Base-by-base conservation (phyloP, 2,329 filamentous ascomycete genomes). In the Colletotrichum abscissum region DNA sequence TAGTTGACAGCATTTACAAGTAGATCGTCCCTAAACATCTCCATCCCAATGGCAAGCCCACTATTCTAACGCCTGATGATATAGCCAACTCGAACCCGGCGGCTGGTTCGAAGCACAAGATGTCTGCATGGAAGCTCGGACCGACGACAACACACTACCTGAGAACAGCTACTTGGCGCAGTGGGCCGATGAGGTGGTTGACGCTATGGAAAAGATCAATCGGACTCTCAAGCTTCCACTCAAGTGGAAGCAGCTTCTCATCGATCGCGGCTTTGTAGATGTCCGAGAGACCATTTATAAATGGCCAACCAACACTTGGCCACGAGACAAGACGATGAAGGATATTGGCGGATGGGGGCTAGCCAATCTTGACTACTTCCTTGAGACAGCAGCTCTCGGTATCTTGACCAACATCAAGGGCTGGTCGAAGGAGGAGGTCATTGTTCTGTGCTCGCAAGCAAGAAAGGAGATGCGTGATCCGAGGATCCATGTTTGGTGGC, bases 251-350 rank as follows among this genome's bases (percentile, higher is more conserved):
- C 58, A 64, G 33, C 59, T 74, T 4, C 74, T 83, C 63, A 46
- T 73, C 6, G 80, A 77, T 2, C 80, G 80, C 9, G 83, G 83
- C 2, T 84, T 82, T 70, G 77, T 78, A 8, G 79, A 84, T 67
- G 76, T 84, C 28, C 74, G 77, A 4, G 78, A 79, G 64, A 75
- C 76, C 7, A 75, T 77, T 8, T 77, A 78, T 72, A 82, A 82
- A 76, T 82, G 82, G 78, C 82, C 82, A 4, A 78, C 80, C 54
- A 82, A 82, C 35, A 75, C 76, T 4, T 85, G 83, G 83, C 80
- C 83, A 30, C 78, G 78, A 52, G 79, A 83, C 67, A 64, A 66
- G 14, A 77, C 78, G 67, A 77, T 81, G 71, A 84, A 84, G 76
- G 78, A 82, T 66, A 76, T 84, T 5, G 83, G 83, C 5, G 67